Conservation (phyloP, 805 yeast species). For the Grigorovia yakushimaensis region DNA sequence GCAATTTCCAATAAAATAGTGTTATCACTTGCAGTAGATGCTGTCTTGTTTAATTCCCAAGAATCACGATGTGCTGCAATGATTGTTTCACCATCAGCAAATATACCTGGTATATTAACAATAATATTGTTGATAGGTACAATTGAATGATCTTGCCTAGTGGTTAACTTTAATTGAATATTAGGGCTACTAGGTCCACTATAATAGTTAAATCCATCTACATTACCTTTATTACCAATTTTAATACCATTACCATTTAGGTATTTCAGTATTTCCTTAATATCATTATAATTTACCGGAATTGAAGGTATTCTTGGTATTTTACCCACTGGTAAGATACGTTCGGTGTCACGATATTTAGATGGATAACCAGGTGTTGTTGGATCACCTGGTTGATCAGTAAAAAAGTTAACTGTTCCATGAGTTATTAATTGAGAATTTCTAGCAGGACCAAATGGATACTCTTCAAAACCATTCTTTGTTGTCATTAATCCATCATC, state of each 20-base stretch:
- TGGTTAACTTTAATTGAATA: constrained; percentile 31
- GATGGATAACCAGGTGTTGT: constrained; percentile 68
- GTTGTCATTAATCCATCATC: constrained; percentile 52
- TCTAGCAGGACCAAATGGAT: constrained; percentile 60
- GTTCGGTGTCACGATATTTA: constrained; percentile 30
- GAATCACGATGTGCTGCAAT: constrained; percentile 51
- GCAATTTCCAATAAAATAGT: constrained; percentile 43
- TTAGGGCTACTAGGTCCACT: constrained; percentile 36
- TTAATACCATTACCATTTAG: constrained; percentile 32
- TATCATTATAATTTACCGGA: constrained; percentile 38
- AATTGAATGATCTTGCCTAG: constrained; percentile 34
- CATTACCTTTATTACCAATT: constrained; percentile 33
- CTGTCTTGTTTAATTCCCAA: constrained; percentile 40
- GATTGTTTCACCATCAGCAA: constrained; percentile 41
- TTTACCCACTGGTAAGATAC: constrained; percentile 33
- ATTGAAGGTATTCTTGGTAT: constrained; percentile 46
- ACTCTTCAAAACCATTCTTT: constrained; percentile 44
- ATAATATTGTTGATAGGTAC: constrained; percentile 40
- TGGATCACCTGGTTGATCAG: constrained; percentile 66
- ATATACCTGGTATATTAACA: constrained; percentile 47
- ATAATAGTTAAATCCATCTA: constrained; percentile 34
- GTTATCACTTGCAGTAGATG: constrained; percentile 43
- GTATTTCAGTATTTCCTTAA: constrained; percentile 32
- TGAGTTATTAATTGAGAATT: constrained; percentile 52
- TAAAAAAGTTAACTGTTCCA: constrained; percentile 48